phyloP scores from a whole-genome alignment of 1,139 yeast genomes.

The Debaryomycetaceae sp. region DNA sequence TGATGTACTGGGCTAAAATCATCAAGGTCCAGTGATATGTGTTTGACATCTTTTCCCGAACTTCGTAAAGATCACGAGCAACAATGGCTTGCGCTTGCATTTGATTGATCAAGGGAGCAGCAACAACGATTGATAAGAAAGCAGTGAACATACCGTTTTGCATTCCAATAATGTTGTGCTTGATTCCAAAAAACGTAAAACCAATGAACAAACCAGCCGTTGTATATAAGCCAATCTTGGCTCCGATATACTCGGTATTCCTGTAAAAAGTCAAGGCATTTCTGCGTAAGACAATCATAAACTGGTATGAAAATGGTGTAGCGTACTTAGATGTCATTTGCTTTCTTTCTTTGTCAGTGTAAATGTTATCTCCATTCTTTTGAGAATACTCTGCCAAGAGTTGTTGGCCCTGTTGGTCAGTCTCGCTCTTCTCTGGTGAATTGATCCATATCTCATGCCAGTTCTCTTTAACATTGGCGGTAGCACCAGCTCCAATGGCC shows the following conservation, averaged over 20 bases:
- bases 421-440: conserved; percentile 27
- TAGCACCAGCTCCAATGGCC: conserved; percentile 67
- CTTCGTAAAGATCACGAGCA: conserved; percentile 55
- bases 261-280: conserved; percentile 37
- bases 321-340: conserved; percentile 23
- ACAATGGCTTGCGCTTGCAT: conserved; percentile 39
- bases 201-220: conserved; percentile 49
- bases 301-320: conserved; percentile 35
- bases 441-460: conserved; percentile 45
- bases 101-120: conserved; percentile 47
- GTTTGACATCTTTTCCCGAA: conserved; percentile 60
- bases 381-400: conserved; percentile 15
- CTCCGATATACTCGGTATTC: conserved; percentile 38
- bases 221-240: conserved; percentile 42
- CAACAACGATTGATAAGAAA: conserved; percentile 45
- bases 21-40: conserved; percentile 64
- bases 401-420: conserved; percentile 15
- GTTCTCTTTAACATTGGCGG: conserved; percentile 42
- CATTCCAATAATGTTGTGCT: conserved; percentile 42
- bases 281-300: conserved; percentile 28
- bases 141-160: conserved; percentile 49
- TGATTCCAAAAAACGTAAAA: conserved; percentile 43
- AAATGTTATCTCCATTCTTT: conserved; percentile 5
- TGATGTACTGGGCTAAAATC: conserved; percentile 45
- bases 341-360: conserved; percentile 8